These are phyloP conservation scores for Skeletonema costatum DNA, from an alignment of 108 stramenopile genomes.

Conservation along the genomic window DNA sequence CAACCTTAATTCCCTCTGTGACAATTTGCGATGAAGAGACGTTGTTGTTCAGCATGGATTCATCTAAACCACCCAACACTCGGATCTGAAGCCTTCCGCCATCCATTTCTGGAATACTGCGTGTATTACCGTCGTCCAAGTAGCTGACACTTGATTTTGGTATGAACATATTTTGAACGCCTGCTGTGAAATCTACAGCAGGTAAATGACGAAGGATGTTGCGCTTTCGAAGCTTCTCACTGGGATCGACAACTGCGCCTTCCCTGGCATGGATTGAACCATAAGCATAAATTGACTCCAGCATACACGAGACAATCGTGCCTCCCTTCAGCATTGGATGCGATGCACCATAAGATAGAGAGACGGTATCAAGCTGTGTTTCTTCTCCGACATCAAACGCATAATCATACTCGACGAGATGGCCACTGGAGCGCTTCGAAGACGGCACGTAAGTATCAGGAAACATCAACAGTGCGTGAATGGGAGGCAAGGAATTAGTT, in stretches of 20 bases:
- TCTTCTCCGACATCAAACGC: slow-evolving; percentile 80
- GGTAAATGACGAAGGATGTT: slow-evolving; percentile 88
- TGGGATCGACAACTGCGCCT: slow-evolving; percentile 76
- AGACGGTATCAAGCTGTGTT: slow-evolving; percentile 75
- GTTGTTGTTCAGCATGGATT: slow-evolving; percentile 27
- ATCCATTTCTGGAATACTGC: slow-evolving; percentile 74
- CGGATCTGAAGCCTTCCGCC: slow-evolving; percentile 76
- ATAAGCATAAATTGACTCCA: slow-evolving; percentile 83
- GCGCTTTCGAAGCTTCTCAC: slow-evolving; percentile 66
- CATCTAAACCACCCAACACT: slow-evolving; percentile 67
- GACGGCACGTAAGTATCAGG: slow-evolving; percentile 59
- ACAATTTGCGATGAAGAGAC: slow-evolving; percentile 37
- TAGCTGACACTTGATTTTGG: slow-evolving; percentile 80
- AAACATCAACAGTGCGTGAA: slow-evolving; percentile 74
- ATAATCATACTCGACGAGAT: slow-evolving; percentile 82
- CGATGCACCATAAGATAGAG: slow-evolving; percentile 77
- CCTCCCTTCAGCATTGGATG: slow-evolving; percentile 90
- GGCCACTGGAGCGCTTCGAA: slow-evolving; percentile 32
- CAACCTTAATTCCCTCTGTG: slow-evolving; percentile 76
- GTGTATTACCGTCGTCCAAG: slow-evolving; percentile 85
- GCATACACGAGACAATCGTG: slow-evolving; percentile 78
- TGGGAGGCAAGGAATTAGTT: slow-evolving; percentile 58
- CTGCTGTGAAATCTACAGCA: slow-evolving; percentile 81
- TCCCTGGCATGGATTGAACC: slow-evolving; percentile 80
- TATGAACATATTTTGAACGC: slow-evolving; percentile 80